These are phyloP conservation scores for Striga asiatica DNA, from an alignment of 257 asterid species.

Conservation along the genomic window DNA sequence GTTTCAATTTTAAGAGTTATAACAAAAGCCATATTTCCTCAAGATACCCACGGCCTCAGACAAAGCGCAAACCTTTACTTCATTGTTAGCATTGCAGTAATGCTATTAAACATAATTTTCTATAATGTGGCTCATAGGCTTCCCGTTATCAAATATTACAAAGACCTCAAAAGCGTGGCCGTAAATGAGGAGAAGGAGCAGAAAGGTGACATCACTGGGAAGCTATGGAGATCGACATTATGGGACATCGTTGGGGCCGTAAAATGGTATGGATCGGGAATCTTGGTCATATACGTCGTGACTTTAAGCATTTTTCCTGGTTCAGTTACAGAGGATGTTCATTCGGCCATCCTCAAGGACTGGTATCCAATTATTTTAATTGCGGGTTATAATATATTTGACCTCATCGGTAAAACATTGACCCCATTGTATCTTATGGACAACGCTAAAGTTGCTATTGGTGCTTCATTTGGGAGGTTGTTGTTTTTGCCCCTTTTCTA, in stretches of 20 bases:
- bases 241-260: conserved; percentile 64
- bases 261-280: conserved; percentile 75
- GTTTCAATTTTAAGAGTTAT: conserved; percentile 61
- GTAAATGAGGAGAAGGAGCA: conserved; percentile 53
- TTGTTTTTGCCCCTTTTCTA: conserved; percentile 76
- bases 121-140: conserved; percentile 68
- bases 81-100: conserved; percentile 54
- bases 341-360: conserved; percentile 55
- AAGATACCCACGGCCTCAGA: conserved; percentile 70
- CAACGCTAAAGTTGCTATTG: conserved; percentile 51
- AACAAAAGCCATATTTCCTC: conserved; percentile 79
- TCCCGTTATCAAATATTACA: conserved; percentile 69
- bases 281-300: conserved; percentile 49
- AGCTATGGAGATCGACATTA: conserved; percentile 56
- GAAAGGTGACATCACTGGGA: conserved; percentile 54
- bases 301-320: conserved; percentile 88
- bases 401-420: conserved; percentile 60
- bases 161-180: conserved; percentile 54
- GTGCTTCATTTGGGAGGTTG: conserved; percentile 60
- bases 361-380: conserved; percentile 82
- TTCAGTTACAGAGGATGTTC: conserved; percentile 85
- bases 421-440: conserved; percentile 53
- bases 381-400: conserved; percentile 67
- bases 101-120: conserved; percentile 59
- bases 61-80: conserved; percentile 86